Base-by-base conservation (phyloP, 768 basidiomycete species). In the Leucogyrophana mollusca region DNA sequence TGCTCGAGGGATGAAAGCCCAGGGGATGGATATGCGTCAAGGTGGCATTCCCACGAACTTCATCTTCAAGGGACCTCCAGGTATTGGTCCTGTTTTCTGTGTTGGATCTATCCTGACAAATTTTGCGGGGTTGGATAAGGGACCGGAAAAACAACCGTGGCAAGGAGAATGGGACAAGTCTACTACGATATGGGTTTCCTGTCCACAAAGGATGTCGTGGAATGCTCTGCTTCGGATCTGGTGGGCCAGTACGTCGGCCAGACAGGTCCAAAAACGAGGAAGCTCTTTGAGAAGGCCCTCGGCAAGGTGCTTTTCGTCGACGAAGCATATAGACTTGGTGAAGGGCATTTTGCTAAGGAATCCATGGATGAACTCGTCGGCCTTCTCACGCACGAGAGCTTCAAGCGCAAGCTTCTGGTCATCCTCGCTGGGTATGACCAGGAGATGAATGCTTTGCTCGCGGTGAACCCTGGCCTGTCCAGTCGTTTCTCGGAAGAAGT, bases 31-130 rank as follows among this genome's bases (percentile, higher is more conserved):
- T 49, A 61, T 70, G 16, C 69, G 75, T 3, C 68, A 74, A n/a
- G 66, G 72, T 13, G 16, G 20, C 6, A 75, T 86, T 33, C 83
- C 85, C 0, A 84, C 62, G n/a, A 72, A 72, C 34, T 87, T 85
- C 40, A 64, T 87, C 2, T 86, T 87, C 71, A 86, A 82, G 54
- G 85, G 85, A 0, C 85, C 85, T 4, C 85, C 85, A 49, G 84
- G 78, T 83, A n/a, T n/a, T n/a, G n/a, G n/a, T n/a, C n/a, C n/a
- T n/a, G n/a, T n/a, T n/a, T n/a, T n/a, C n/a, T n/a, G n/a, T n/a
- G n/a, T n/a, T n/a, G n/a, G n/a, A n/a, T 22, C 10, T 24, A 4
- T 10, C 30, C 9, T 24, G 25, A 10, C 17, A 20, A 34, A 10
- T 34, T 14, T 27, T 38, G 7, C 3, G 33, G n/a, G n/a, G 10